phyloP scores from a whole-genome alignment of 352 stramenopile species.

The Pilasporangium apinafurcum region DNA sequence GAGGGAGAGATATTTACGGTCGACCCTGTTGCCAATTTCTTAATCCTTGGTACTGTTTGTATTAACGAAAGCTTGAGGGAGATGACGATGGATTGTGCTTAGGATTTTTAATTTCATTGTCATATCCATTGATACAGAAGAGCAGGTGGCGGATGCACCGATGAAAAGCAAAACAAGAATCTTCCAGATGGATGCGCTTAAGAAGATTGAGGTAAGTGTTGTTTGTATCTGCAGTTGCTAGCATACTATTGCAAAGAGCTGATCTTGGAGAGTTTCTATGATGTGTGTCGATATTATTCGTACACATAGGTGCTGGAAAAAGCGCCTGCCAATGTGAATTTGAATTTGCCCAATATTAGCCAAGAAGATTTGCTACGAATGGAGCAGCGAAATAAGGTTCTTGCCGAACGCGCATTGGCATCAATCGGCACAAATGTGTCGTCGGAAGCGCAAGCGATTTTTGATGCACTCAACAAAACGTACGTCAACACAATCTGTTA shows the following conservation, averaged over 20 bases:
- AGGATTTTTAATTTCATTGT: neutral
- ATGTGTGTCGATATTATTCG: neutral
- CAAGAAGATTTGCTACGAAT: slow-evolving; percentile 68
- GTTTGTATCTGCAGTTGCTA: neutral
- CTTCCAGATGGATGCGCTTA: slow-evolving; percentile 61
- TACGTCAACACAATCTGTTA: slow-evolving; percentile 15
- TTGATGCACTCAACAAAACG: slow-evolving; percentile 88
- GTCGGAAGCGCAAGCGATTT: slow-evolving; percentile 68
- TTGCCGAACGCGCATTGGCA: slow-evolving; percentile 61
- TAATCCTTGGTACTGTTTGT: slow-evolving; percentile 50
- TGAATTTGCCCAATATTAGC: slow-evolving; percentile 43
- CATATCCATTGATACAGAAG: slow-evolving; percentile 26
- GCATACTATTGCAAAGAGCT: too few species aligned
- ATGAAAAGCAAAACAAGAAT: slow-evolving; percentile 68
- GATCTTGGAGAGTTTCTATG: too few species aligned
- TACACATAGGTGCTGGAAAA: slow-evolving; percentile 31
- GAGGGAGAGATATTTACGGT: slow-evolving; percentile 77
- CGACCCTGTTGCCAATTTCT: slow-evolving; percentile 71
- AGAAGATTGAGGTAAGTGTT: slow-evolving; percentile 45
- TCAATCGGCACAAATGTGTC: slow-evolving; percentile 78
- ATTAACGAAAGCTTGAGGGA: neutral
- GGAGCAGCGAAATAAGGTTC: slow-evolving; percentile 69
- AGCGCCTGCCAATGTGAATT: slow-evolving; percentile 33
- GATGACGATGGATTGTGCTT: neutral
- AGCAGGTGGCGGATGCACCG: slow-evolving; percentile 23